Conservation (phyloP, 192 early-diverging fungal genomes). For the Backusella tuberculispora region DNA sequence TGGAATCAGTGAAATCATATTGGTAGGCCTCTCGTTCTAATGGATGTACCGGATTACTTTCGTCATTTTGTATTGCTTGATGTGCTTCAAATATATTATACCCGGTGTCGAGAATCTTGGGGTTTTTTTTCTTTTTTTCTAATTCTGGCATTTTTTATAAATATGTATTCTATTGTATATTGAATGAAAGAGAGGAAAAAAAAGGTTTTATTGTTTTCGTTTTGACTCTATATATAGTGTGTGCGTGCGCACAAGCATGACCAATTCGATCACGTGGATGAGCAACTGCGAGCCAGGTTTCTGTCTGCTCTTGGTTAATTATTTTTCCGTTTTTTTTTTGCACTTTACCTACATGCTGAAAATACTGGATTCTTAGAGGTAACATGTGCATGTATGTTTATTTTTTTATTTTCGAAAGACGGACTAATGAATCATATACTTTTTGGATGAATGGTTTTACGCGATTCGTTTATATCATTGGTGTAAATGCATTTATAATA, state of each 20-base stretch:
- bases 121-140: neutral
- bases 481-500: neutral
- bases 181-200: neutral
- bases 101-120: neutral
- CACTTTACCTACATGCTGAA: too few relatives aligned
- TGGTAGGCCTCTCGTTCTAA: neutral
- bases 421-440: neutral
- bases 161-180: neutral
- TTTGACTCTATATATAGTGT: too few relatives aligned
- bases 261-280: too few relatives aligned
- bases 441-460: neutral
- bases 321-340: too few relatives aligned
- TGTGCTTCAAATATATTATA: slow-evolving; percentile 8
- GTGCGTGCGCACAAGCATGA: too few relatives aligned
- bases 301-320: too few relatives aligned
- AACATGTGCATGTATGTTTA: neutral
- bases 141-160: neutral
- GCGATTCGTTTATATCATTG: neutral
- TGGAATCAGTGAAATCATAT: neutral
- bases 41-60: neutral
- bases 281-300: too few relatives aligned
- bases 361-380: neutral
- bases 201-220: neutral
- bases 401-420: neutral
- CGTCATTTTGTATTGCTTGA: neutral